These are phyloP conservation scores for Botrytis tulipae DNA, from an alignment of 2,329 filamentous ascomycete genomes.

Conservation along the genomic window DNA sequence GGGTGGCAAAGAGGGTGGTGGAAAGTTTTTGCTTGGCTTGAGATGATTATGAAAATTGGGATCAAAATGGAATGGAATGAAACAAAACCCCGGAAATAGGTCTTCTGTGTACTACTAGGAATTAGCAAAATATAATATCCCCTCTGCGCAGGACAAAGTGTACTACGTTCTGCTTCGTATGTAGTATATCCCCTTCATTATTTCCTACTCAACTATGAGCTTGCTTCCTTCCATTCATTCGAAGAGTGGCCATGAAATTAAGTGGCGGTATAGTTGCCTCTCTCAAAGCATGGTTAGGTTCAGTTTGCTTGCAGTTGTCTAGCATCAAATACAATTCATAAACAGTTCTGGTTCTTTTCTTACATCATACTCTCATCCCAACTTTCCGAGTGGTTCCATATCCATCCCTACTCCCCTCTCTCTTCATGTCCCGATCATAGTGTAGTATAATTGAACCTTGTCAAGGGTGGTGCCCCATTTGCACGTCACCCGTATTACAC, in stretches of 20 bases:
- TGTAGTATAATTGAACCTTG: neutral
- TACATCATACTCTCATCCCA: neutral
- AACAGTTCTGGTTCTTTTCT: neutral
- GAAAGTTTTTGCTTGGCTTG: slow-evolving; percentile 66
- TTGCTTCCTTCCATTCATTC: neutral
- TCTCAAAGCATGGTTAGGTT: neutral
- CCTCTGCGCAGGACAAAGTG: neutral
- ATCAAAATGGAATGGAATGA: neutral
- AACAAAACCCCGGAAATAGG: slow-evolving; percentile 11
- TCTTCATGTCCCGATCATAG: neutral
- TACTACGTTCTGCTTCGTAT: neutral
- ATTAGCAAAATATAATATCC: slow-evolving; percentile 23
- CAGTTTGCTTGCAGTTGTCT: neutral
- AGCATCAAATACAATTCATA: neutral
- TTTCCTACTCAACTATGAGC: neutral
- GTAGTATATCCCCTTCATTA: neutral
- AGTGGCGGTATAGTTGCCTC: neutral
- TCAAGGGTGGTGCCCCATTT: neutral
- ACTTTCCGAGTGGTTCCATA: neutral
- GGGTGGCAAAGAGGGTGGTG: slow-evolving; percentile 49
- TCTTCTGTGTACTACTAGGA: slow-evolving; percentile 21
- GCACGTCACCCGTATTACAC: neutral
- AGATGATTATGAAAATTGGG: slow-evolving; percentile 41
- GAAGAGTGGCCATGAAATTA: neutral
- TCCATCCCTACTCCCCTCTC: neutral